A percentile compares a stretch with the other conserved stretches of the same genome.
Evolutionary conservation across 1,139 yeast genomes (phyloP).

Genomic region (Sugiyamaella sp.): DNA sequence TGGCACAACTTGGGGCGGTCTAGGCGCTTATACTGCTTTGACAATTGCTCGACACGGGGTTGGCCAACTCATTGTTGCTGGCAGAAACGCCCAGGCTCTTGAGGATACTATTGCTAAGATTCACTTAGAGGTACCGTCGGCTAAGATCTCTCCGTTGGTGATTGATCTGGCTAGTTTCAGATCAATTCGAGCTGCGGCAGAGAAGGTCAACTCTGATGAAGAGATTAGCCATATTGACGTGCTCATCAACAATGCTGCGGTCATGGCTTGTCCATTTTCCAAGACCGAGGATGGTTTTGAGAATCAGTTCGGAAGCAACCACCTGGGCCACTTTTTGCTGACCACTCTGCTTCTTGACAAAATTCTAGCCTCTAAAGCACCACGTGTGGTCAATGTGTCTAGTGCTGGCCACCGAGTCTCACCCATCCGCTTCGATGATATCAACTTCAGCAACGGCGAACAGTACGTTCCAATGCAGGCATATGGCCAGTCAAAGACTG

Average conservation of each 20-base stretch:
- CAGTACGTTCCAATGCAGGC: slow-evolving; percentile 20
- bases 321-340: slow-evolving; percentile 57
- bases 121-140: slow-evolving; percentile 22
- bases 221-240: slow-evolving; percentile 23
- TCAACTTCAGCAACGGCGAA: slow-evolving; percentile 6
- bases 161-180: slow-evolving; percentile 18
- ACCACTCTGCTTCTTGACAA: slow-evolving; percentile 23
- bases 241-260: slow-evolving; percentile 25
- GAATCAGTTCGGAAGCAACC: slow-evolving; percentile 71
- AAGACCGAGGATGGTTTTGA: slow-evolving; percentile 61
- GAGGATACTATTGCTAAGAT: slow-evolving; percentile 22
- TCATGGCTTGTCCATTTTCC: slow-evolving; percentile 22
- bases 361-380: slow-evolving; percentile 44
- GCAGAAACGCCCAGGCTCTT: slow-evolving; percentile 41
- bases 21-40: slow-evolving; percentile 50
- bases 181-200: slow-evolving; percentile 19
- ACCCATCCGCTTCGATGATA: slow-evolving; percentile 33
- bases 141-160: slow-evolving; percentile 18
- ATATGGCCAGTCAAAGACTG: slow-evolving; percentile 39
- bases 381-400: slow-evolving; percentile 67
- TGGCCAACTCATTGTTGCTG: slow-evolving; percentile 36
- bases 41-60: slow-evolving; percentile 50
- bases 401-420: slow-evolving; percentile 59
- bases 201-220: neutral
- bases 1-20: slow-evolving; percentile 47